These are phyloP conservation scores for Hygrocybe coccinea DNA, from an alignment of 768 basidiomycete genomes.

Conservation along the genomic window DNA sequence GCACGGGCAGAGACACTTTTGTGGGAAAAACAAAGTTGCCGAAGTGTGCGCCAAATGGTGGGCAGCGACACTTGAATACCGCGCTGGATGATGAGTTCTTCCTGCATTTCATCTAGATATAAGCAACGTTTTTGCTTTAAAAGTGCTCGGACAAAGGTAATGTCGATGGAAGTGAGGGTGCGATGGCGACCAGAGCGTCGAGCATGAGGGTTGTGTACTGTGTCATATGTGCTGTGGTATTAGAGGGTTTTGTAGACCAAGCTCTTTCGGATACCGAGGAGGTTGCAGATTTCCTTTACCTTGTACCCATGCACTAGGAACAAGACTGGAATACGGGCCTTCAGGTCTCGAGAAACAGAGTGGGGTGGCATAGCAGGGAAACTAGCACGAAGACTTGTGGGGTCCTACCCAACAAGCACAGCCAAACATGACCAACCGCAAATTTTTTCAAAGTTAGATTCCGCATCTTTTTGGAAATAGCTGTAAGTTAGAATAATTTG, in stretches of 20 bases:
- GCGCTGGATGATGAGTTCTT: background rate
- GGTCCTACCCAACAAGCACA: no score
- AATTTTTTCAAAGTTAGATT: no score
- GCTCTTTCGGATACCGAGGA: conserved; percentile 20
- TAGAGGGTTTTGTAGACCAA: conserved; percentile 11
- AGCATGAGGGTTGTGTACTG: conserved; percentile 6
- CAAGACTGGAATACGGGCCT: conserved; percentile 19
- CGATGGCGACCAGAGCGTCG: conserved; percentile 2
- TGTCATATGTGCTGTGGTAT: background rate
- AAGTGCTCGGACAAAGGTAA: no score
- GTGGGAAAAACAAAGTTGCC: background rate
- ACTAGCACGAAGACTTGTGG: no score
- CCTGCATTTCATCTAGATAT: no score
- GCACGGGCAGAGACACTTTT: background rate
- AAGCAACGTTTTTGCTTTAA: no score
- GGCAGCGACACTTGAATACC: background rate
- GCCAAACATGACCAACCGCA: no score
- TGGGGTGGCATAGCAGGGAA: no score
- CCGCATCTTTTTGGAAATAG: no score
- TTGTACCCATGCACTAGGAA: conserved; percentile 6
- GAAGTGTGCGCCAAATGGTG: background rate
- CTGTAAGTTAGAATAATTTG: no score
- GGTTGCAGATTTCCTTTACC: conserved; percentile 15
- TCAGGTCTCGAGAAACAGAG: conserved; percentile 10
- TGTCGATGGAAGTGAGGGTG: background rate